Conservation (phyloP, 2,329 filamentous ascomycete species). For the Xylaria sp. region DNA sequence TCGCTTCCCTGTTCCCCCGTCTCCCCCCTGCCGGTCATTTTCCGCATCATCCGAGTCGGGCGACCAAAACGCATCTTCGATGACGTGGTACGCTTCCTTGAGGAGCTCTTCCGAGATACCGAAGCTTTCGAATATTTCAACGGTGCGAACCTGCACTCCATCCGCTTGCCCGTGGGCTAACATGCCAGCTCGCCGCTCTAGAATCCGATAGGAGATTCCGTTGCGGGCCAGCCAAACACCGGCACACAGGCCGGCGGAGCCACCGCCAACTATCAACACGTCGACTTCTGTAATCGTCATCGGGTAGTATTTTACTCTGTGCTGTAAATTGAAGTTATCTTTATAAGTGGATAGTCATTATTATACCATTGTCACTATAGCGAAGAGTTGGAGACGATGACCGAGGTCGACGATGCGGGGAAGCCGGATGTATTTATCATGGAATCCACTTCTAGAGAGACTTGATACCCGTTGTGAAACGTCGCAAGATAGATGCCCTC, state of each 20-base stretch:
- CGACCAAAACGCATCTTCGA: slow-evolving; percentile 69
- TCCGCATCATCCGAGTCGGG: slow-evolving; percentile 35
- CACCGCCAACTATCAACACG: slow-evolving; percentile 70
- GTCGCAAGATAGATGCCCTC: not conserved
- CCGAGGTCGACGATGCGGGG: slow-evolving; percentile 1
- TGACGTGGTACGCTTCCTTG: slow-evolving; percentile 67
- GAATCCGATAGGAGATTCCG: slow-evolving; percentile 65
- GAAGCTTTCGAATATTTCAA: slow-evolving; percentile 72
- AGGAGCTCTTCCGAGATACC: slow-evolving; percentile 65
- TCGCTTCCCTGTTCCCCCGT: slow-evolving; percentile 3
- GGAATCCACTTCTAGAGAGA: not conserved
- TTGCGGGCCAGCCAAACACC: slow-evolving; percentile 70
- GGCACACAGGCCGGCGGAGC: slow-evolving; percentile 71
- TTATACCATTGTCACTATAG: not conserved
- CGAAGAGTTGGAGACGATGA: not conserved
- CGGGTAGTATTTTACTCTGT: not conserved
- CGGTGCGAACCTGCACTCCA: slow-evolving; percentile 69
- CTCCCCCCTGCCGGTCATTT: slow-evolving; percentile 5
- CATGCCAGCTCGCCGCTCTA: slow-evolving; percentile 67
- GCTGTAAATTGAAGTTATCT: not conserved
- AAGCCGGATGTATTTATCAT: not conserved
- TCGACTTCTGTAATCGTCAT: slow-evolving; percentile 50
- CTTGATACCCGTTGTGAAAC: not conserved
- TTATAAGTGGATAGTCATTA: not conserved
- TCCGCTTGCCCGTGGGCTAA: slow-evolving; percentile 71